phyloP scores from a whole-genome alignment of 768 basidiomycete genomes.

The Phaeotremella fagi region DNA sequence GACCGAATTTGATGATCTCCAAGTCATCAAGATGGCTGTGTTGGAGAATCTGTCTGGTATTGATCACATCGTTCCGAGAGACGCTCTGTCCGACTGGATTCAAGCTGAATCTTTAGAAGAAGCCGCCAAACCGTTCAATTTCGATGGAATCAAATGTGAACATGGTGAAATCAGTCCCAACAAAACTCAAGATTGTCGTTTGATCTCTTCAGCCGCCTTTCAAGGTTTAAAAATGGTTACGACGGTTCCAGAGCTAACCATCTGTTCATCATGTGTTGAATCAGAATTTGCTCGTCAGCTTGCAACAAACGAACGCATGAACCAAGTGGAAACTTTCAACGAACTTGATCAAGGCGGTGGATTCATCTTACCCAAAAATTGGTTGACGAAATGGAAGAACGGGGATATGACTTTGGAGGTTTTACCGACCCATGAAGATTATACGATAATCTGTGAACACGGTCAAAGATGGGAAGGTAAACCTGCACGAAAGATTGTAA shows the following conservation, averaged over 20 bases:
- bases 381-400: conserved; percentile 25
- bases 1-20: conserved; percentile 14
- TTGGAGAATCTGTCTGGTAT: conserved; percentile 17
- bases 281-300: not conserved
- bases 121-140: conserved; percentile 14
- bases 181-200: conserved; percentile 8
- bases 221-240: conserved; percentile 8
- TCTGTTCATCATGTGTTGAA: conserved; percentile 27
- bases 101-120: conserved; percentile 5
- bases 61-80: conserved; percentile 25
- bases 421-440: conserved; percentile 12
- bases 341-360: conserved; percentile 9
- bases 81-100: conserved; percentile 23
- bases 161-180: conserved; percentile 28
- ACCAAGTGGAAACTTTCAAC: conserved; percentile 17
- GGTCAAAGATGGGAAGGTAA: conserved; percentile 4
- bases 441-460: conserved; percentile 29
- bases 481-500: not conserved
- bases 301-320: not conserved
- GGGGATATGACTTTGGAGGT: not conserved
- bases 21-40: conserved; percentile 13
- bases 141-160: conserved; percentile 11
- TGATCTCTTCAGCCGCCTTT: conserved; percentile 26
- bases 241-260: conserved; percentile 3
- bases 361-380: conserved; percentile 21